Base-by-base conservation (phyloP, 768 basidiomycete genomes). In the Sporobolomyces phaffii region DNA sequence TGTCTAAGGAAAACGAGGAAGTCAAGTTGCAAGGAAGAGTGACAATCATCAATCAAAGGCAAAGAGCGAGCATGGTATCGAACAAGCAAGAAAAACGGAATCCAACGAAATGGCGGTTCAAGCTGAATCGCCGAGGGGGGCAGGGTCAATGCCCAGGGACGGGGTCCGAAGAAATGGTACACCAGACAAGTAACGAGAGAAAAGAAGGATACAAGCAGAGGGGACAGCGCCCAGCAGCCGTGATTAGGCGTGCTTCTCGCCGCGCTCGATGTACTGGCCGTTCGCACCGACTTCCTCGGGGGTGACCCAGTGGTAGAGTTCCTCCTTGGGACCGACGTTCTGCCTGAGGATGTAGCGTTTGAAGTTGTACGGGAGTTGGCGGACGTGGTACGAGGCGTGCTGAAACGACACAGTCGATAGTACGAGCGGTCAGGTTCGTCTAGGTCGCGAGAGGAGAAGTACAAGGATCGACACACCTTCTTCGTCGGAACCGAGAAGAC, bases 401-500 rank as follows among this genome's bases (percentile, higher is more conserved):
- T 52, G n/a, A n/a, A n/a, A n/a, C n/a, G n/a, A n/a, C n/a, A 36
- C 15, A 34, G 49, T 28, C 49, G 18, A 52, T 8, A 10, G 33
- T n/a, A n/a, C 14, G 51, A 34, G 22, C 3, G 6, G 51, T 36
- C 31, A 36, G 51, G 5, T 17, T 11, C 14, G 17, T 17, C 8
- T 14, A 11, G 33, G 31, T 17, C 11, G 22, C 5, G 7, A 31
- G 51, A n/a, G 7, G 18, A 18, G 31, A 9, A 36, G 20, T 5
- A 13, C 8, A n/a, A 34, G 22, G 31, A 52, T 13, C 28, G 22
- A n/a, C 51, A 33, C 51, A 52, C 51, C 51, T 47, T 59, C 29
- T 29, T 26, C 3, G 66, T 76, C 18, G 76, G 76, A 33, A 77
- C 74, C 40, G 73, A 68, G 68, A 77, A 75, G 70, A 77, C 75